Evolutionary conservation across 2,329 filamentous ascomycete species (phyloP).

Genomic region (Talaromyces sp.): DNA sequence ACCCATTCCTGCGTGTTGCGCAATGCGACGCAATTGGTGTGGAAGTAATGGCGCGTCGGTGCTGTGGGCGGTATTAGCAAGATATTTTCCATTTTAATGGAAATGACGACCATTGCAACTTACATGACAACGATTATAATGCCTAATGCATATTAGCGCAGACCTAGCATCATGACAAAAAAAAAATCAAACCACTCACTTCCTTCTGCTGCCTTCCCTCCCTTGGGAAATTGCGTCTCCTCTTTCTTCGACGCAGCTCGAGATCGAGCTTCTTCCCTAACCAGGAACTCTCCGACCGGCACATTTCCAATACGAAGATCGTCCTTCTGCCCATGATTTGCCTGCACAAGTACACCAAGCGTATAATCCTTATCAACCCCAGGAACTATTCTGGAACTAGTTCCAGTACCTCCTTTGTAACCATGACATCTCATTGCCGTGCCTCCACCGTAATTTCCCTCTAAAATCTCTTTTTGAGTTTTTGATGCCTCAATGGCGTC

Average conservation of each 20-base stretch:
- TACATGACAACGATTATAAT: conserved; percentile 10
- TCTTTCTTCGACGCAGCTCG: neutral
- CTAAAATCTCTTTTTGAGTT: neutral
- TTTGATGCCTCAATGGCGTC: conserved; percentile 12
- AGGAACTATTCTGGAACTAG: conserved; percentile 2
- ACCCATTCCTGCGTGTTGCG: conserved; percentile 4
- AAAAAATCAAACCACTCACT: neutral
- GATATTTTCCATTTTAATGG: neutral
- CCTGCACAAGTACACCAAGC: neutral
- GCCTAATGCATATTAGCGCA: neutral
- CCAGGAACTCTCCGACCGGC: conserved; percentile 3
- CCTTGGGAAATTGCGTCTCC: neutral
- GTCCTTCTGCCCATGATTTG: neutral
- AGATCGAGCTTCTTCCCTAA: neutral
- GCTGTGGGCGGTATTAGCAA: neutral
- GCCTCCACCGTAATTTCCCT: conserved; percentile 11
- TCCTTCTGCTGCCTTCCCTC: conserved; percentile 3
- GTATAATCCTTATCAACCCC: conserved; percentile 5
- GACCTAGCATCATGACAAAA: too few species aligned
- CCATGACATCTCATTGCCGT: conserved; percentile 13
- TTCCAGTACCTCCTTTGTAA: conserved; percentile 14
- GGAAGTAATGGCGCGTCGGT: conserved; percentile 12
- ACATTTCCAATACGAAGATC: neutral
- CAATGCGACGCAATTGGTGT: conserved; percentile 7
- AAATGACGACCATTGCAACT: neutral